A percentile compares a stretch with the other conserved stretches of the same genome.
phyloP scores from a whole-genome alignment of 2,329 filamentous ascomycete genomes.

The Acarospora socialis region DNA sequence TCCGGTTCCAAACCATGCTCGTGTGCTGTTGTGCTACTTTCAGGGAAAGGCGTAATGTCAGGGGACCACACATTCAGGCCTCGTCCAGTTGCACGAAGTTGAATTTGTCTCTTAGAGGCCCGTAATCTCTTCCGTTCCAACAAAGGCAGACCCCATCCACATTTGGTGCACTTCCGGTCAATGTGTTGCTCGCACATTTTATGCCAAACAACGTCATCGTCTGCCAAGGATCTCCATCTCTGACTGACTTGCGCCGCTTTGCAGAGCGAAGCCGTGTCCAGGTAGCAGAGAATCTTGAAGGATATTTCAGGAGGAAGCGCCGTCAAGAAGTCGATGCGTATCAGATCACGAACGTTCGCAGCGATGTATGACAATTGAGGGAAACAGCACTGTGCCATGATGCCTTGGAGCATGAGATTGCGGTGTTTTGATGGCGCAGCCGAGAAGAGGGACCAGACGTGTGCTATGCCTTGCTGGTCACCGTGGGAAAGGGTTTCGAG shows the following conservation, averaged over 20 bases:
- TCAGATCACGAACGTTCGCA: constrained; percentile 77
- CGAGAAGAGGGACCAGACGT: constrained; percentile 96
- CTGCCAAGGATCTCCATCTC: constrained; percentile 77
- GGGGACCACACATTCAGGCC: constrained; percentile 41
- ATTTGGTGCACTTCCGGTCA: constrained; percentile 83
- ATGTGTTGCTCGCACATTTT: constrained; percentile 98
- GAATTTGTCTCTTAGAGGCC: constrained; percentile 75
- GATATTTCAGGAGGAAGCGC: constrained; percentile 81
- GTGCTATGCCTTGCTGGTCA: constrained; percentile 90
- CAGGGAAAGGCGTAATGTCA: constrained; percentile 33
- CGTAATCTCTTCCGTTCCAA: constrained; percentile 77
- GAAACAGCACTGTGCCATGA: constrained; percentile 93
- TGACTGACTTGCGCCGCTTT: constrained; percentile 90
- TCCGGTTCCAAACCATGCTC: background rate
- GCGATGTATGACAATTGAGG: constrained; percentile 90
- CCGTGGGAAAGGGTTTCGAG: constrained; percentile 65
- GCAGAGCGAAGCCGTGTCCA: constrained; percentile 88
- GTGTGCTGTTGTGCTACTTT: constrained; percentile 14
- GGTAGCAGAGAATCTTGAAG: constrained; percentile 81
- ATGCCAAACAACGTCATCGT: constrained; percentile 96
- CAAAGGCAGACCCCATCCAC: constrained; percentile 84
- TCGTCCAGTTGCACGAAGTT: constrained; percentile 49
- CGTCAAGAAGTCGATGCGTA: constrained; percentile 91
- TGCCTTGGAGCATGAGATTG: constrained; percentile 90
- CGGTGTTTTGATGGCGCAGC: constrained; percentile 87